phyloP scores from a whole-genome alignment of 2,329 filamentous ascomycete genomes.

The Thelonectria rubi region DNA sequence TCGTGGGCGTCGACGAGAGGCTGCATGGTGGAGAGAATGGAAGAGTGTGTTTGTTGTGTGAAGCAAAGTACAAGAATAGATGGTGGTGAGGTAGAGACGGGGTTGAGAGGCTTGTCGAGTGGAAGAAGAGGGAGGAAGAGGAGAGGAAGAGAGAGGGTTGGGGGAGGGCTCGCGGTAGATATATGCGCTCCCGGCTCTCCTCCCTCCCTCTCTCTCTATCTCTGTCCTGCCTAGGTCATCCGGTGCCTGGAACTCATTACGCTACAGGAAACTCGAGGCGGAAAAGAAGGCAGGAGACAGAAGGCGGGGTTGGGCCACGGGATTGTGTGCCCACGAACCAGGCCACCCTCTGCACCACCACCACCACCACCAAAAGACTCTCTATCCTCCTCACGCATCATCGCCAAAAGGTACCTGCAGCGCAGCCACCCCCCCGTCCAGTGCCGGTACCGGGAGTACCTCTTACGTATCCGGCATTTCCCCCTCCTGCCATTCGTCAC shows the following conservation, averaged over 20 bases:
- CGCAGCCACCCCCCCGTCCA: neutral
- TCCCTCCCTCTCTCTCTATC: too few species aligned
- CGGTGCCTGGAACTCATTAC: too few species aligned
- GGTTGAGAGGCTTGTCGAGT: neutral
- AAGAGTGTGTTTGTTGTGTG: constrained; percentile 6
- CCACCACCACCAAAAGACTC: neutral
- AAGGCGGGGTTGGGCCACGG: neutral
- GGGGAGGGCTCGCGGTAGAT: neutral
- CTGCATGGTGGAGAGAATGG: constrained; percentile 38
- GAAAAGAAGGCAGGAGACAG: too few species aligned
- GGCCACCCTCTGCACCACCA: neutral
- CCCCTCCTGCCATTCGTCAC: constrained; percentile 13
- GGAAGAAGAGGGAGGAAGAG: neutral
- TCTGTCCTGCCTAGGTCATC: too few species aligned
- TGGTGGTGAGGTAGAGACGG: constrained; percentile 13
- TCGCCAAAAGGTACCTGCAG: neutral
- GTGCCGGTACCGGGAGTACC: neutral
- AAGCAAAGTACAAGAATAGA: neutral
- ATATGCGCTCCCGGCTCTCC: constrained; percentile 7
- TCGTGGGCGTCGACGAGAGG: constrained; percentile 50
- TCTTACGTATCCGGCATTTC: constrained; percentile 18
- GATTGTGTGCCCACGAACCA: neutral
- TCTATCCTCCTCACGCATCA: neutral
- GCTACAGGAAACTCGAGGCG: too few species aligned
- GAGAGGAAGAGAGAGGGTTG: neutral